phyloP scores from a whole-genome alignment of 257 asterid species.

The Nicotiana tomentosiformis region DNA sequence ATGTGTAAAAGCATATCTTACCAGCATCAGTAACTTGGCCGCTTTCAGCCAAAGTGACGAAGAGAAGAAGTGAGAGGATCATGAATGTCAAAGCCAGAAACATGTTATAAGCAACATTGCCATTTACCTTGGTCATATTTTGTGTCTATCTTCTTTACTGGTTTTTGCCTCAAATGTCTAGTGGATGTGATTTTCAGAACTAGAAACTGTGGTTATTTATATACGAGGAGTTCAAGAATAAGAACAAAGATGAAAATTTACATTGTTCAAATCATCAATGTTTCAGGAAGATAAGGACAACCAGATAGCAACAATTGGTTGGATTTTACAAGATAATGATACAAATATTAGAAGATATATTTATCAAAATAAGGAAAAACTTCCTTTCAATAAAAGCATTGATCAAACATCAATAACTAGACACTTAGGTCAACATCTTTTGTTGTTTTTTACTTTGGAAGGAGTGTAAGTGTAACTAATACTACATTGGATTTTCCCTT shows the following conservation, averaged over 20 bases:
- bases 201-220: not conserved
- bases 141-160: not conserved
- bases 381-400: not conserved
- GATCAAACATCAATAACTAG: not conserved
- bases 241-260: not conserved
- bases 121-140: constrained; percentile 29
- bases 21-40: constrained; percentile 7
- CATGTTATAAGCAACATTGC: constrained; percentile 5
- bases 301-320: not conserved
- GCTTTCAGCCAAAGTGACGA: constrained; percentile 16
- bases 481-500: not conserved
- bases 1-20: not conserved
- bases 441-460: not conserved
- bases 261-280: not conserved
- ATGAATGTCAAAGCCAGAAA: constrained; percentile 7
- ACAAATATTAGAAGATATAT: not conserved
- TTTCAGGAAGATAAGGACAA: not conserved
- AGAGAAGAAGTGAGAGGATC: constrained; percentile 14
- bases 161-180: not conserved
- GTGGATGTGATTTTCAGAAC: not conserved
- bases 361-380: not conserved
- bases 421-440: not conserved
- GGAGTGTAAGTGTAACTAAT: not conserved
- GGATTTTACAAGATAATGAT: not conserved
- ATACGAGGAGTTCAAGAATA: not conserved